Base-by-base conservation (phyloP, 1,284 basidiomycete species). In the Singerocomus inundabilis region DNA sequence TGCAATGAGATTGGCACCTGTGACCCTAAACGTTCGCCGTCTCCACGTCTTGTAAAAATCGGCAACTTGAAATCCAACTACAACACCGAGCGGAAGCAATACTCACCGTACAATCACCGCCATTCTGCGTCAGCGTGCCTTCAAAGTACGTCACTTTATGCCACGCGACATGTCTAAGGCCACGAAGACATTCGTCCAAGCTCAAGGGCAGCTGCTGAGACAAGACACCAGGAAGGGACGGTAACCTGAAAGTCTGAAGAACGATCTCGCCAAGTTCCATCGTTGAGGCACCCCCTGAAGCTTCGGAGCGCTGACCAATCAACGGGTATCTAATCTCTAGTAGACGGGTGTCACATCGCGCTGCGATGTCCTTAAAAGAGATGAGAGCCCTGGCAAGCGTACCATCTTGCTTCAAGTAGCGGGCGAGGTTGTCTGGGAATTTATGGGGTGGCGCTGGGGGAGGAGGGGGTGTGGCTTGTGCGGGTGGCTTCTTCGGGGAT, bases 121-220 rank as follows among this genome's bases (percentile, higher is more conserved):
- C 96, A 53, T 81, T 82, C 72, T 99, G 96, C 12, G 96, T 99
- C 60, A 99, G 70, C 0, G 85, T 86, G n/a, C 95, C 93, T 68
- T 95, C 88, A 69, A 89, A 90, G 66, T 95, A 93, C 41, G 89
- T 89, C 51, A 88, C 80, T 70, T 93, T 91, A 66, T 96, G 93
- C 93, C 93, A 97, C 36, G 84, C 83, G 51, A 93, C 85, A 61
- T 93, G 84, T 51, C 91, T 75, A 61, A 99, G 74, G 0, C 95
- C 94, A n/a, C 88, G 80, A 60, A 88, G 80, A 60, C 92, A 94
- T 64, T 98, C 96, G 51, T 96, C 93, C 62, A 98, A 75, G 61
- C 89, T 93, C 67, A 93, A 87, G 1, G 96, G 96, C 24, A 98
- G 74, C 54, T 91, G 78, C 38, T 86, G 81, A 12, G 80, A 76